A percentile compares a stretch with the other conserved stretches of the same genome.
These are phyloP conservation scores for Aegilops speltoides DNA, from an alignment of 176 grass and related monocot species.

Conservation along the genomic window DNA sequence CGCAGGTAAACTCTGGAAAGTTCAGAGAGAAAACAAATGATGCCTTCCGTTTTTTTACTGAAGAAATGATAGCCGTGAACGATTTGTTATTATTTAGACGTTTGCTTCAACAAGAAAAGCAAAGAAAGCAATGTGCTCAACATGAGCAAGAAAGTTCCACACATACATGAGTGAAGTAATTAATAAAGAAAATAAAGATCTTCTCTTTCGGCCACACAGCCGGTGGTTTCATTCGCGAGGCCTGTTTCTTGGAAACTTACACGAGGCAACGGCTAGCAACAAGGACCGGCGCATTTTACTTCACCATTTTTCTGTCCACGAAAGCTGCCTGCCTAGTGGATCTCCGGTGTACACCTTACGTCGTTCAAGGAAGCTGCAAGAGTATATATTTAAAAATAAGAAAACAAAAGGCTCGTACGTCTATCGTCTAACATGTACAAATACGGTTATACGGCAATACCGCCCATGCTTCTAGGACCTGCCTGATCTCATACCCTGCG, in stretches of 20 bases:
- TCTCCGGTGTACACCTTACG: accelerated
- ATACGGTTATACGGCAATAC: neutral
- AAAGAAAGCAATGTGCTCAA: neutral
- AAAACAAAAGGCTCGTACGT: neutral
- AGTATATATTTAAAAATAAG: no score
- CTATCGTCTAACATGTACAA: neutral
- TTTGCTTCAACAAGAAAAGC: neutral
- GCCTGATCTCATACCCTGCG: slow-evolving; percentile 10
- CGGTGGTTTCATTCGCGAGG: neutral
- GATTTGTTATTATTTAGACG: neutral
- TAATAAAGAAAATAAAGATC: neutral
- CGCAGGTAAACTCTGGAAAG: neutral
- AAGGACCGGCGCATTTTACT: no score
- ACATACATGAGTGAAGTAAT: no score
- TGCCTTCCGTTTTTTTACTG: neutral
- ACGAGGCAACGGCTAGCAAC: no score
- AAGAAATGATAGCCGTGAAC: neutral
- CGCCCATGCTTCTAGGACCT: neutral
- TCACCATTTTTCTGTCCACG: no score
- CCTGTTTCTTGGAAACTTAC: no score
- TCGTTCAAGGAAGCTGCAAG: neutral
- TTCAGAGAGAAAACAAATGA: neutral
- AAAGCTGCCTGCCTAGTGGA: neutral
- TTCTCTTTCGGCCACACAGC: neutral
- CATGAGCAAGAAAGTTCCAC: neutral